Evolutionary conservation across 257 asterid genomes (phyloP).

Genomic region (Scutellaria baicalensis): DNA sequence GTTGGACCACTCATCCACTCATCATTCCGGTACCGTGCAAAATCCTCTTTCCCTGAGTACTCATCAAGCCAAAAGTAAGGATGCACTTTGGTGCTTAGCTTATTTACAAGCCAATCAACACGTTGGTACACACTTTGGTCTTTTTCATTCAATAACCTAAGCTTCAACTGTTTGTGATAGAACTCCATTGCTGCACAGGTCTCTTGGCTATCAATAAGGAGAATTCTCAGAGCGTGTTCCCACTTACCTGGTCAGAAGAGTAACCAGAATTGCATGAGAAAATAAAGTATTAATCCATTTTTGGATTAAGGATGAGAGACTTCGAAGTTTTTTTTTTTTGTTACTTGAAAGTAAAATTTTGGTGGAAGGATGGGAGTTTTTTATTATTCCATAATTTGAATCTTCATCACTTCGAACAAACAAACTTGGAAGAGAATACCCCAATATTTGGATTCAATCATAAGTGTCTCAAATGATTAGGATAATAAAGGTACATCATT

Average conservation of each 20-base stretch:
- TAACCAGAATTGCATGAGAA: constrained; percentile 6
- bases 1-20: constrained; percentile 88
- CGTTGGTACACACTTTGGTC: constrained; percentile 57
- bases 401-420: not conserved
- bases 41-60: constrained; percentile 68
- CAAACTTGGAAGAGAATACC: not conserved
- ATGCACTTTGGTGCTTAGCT: constrained; percentile 77
- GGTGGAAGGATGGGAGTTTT: not conserved
- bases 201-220: constrained; percentile 88
- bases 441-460: not conserved
- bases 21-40: constrained; percentile 75
- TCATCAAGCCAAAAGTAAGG: constrained; percentile 95
- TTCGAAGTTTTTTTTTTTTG: not conserved
- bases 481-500: not conserved
- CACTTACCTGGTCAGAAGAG: constrained; percentile 49
- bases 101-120: constrained; percentile 83
- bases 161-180: constrained; percentile 74
- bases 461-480: no score
- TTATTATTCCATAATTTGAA: not conserved
- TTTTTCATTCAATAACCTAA: constrained; percentile 66
- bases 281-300: not conserved
- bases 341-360: not conserved
- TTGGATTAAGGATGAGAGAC: not conserved
- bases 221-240: constrained; percentile 50
- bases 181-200: constrained; percentile 83